A percentile compares a stretch with the other conserved stretches of the same genome.
These are phyloP conservation scores for Bidens hawaiensis DNA, from an alignment of 140 eudicot genomes.

Conservation along the genomic window DNA sequence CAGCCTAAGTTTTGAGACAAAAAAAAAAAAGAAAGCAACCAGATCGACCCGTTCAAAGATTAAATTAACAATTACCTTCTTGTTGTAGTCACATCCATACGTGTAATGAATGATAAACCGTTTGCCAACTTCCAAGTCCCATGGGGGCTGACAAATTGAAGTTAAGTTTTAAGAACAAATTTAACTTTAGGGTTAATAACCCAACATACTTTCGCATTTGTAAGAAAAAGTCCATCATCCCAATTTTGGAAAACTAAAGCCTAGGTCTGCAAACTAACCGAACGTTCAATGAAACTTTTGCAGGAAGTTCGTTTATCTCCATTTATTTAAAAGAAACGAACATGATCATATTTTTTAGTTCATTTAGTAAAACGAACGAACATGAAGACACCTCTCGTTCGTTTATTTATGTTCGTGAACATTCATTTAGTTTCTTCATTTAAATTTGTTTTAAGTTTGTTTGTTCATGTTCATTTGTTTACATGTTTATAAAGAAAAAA, in stretches of 20 bases:
- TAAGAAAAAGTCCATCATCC: not conserved
- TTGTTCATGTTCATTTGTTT: no score
- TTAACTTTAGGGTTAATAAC: not conserved
- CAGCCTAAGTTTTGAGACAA: not conserved
- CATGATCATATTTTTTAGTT: no score
- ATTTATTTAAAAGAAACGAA: no score
- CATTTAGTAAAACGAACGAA: no score
- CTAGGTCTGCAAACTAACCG: no score
- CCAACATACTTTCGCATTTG: not conserved
- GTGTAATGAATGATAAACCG: slow-evolving; percentile 81
- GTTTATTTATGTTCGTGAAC: no score
- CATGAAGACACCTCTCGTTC: no score
- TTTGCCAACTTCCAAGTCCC: slow-evolving; percentile 55
- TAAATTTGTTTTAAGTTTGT: no score
- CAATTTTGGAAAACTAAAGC: not conserved
- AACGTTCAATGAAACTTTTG: no score
- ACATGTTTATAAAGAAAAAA: no score
- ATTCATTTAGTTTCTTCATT: no score
- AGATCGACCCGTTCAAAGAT: not conserved
- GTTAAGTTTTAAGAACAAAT: not conserved
- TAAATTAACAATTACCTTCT: slow-evolving; percentile 54
- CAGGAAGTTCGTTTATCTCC: no score
- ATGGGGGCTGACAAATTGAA: slow-evolving; percentile 69
- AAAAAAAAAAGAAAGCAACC: not conserved
- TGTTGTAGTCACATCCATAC: slow-evolving; percentile 80